Percentiles rank a stretch among this genome's conserved stretches.
Evolutionary conservation across 108 stramenopile species (phyloP).

Genomic region (Cyclostephanos invisitatus): DNA sequence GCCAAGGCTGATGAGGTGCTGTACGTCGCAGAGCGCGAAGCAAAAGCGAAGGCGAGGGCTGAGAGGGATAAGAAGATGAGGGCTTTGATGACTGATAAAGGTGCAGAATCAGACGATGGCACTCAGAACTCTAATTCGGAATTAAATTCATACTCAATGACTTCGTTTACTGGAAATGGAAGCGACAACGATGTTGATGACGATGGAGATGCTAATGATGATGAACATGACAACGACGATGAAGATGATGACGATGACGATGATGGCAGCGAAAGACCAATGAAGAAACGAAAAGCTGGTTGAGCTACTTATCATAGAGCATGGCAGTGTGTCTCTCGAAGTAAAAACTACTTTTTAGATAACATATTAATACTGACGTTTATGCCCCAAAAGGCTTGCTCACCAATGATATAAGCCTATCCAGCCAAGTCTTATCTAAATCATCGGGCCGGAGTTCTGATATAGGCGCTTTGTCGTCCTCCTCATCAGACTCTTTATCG

Average conservation of each 20-base stretch:
- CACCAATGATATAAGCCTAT: slow-evolving; percentile 26
- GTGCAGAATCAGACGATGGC: slow-evolving; percentile 15
- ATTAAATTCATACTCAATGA: slow-evolving; percentile 19
- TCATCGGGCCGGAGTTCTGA: not conserved
- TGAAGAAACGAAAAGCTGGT: not conserved
- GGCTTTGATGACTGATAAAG: slow-evolving; percentile 33
- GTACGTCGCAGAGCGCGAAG: slow-evolving; percentile 45
- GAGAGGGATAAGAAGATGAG: slow-evolving; percentile 40
- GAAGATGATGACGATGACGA: not conserved
- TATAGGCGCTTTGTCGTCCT: not conserved
- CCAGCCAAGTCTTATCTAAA: slow-evolving; percentile 29
- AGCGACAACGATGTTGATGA: not conserved
- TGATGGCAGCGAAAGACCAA: slow-evolving; percentile 2
- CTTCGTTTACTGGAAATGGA: slow-evolving; percentile 11
- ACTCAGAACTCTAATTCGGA: slow-evolving; percentile 17
- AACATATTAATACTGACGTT: not conserved
- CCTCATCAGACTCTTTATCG: not conserved
- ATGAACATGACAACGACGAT: not conserved
- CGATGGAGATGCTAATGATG: not conserved
- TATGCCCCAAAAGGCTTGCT: slow-evolving; percentile 7
- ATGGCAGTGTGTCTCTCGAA: not conserved
- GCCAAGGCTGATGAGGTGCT: slow-evolving; percentile 67
- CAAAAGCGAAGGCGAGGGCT: slow-evolving; percentile 34
- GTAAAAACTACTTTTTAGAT: not conserved
- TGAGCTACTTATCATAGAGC: not conserved